Conservation (phyloP, 495 filamentous ascomycete species). For the Aspergillus bertholletiae region DNA sequence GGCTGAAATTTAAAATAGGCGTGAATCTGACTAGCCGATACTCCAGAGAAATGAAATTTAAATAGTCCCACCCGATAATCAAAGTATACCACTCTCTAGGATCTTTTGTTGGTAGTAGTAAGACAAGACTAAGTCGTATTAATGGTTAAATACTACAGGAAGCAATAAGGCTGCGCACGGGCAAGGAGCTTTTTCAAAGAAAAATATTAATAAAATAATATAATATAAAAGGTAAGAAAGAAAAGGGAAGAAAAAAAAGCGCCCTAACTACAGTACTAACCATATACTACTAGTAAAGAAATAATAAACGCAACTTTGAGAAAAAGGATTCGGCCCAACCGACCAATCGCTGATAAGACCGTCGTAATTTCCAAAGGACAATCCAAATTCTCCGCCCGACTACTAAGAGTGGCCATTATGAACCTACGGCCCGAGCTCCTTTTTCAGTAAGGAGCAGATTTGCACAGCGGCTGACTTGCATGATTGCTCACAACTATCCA, state of each 20-base stretch:
- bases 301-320: neutral
- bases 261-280: too few relatives aligned
- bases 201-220: too few relatives aligned
- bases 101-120: neutral
- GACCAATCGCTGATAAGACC: neutral
- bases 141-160: neutral
- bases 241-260: neutral
- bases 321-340: neutral
- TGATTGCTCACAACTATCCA: neutral
- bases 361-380: constrained; percentile 2
- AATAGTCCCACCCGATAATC: neutral
- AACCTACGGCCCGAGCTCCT: constrained; percentile 18
- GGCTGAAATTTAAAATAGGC: constrained; percentile 2
- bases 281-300: too few relatives aligned
- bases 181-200: too few relatives aligned
- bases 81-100: neutral
- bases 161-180: neutral
- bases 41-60: neutral
- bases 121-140: neutral
- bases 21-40: neutral
- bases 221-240: too few relatives aligned
- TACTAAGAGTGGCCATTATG: neutral
- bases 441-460: constrained; percentile 6
- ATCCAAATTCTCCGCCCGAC: constrained; percentile 6
- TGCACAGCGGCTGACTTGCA: constrained; percentile 11